A percentile compares a stretch with the other conserved stretches of the same genome.
phyloP scores from a whole-genome alignment of 2,329 filamentous ascomycete species.

The Ophiostoma quercus region DNA sequence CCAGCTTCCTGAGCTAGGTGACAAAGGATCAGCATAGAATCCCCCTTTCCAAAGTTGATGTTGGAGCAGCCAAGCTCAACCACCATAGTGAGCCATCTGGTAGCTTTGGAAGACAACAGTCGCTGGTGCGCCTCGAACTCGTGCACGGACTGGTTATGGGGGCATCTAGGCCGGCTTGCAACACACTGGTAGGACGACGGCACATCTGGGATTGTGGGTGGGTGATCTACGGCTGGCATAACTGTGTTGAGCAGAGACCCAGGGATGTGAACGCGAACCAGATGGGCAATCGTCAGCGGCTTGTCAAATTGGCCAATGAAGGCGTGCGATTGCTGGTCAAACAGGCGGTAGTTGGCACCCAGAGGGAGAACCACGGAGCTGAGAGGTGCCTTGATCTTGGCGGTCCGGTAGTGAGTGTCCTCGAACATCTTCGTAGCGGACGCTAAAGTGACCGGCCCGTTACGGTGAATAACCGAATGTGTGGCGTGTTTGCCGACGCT shows the following conservation, averaged over 20 bases:
- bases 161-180: conserved; percentile 46
- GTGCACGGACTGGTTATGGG: conserved; percentile 42
- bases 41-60: conserved; percentile 55
- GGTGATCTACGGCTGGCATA: conserved; percentile 31
- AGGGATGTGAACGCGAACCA: conserved; percentile 35
- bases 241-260: conserved; percentile 37
- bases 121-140: conserved; percentile 51
- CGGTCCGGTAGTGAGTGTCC: conserved; percentile 44
- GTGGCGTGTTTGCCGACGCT: background rate
- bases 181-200: conserved; percentile 53
- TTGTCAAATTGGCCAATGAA: conserved; percentile 37
- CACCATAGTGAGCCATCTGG: conserved; percentile 43
- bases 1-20: conserved; percentile 54
- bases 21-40: conserved; percentile 45
- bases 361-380: conserved; percentile 43
- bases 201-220: conserved; percentile 33
- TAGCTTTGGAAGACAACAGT: conserved; percentile 41
- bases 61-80: conserved; percentile 48
- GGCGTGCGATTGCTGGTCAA: conserved; percentile 36
- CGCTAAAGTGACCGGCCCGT: conserved; percentile 10
- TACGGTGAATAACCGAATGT: no score
- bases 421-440: conserved; percentile 27
- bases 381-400: conserved; percentile 39
- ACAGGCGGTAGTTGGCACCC: conserved; percentile 45
- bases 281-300: conserved; percentile 42